These are phyloP conservation scores for Metarhizium rileyi DNA, from an alignment of 2,329 filamentous ascomycete species.

Conservation along the genomic window DNA sequence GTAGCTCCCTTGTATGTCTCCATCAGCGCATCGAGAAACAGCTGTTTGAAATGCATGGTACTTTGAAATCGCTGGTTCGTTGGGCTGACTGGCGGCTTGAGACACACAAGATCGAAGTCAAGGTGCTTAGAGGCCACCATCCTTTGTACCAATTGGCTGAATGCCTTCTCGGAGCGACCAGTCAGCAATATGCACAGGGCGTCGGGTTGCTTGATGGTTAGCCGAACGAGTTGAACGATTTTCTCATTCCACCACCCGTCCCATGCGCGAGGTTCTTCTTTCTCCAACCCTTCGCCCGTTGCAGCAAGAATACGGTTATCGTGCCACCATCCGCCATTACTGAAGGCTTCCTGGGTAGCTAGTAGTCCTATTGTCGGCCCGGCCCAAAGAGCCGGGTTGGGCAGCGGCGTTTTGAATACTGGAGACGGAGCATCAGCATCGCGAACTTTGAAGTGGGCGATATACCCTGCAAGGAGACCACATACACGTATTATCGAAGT, in stretches of 20 bases:
- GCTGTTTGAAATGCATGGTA: constrained; percentile 90
- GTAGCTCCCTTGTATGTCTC: constrained; percentile 75
- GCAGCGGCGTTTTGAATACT: constrained; percentile 88
- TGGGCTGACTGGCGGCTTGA: constrained; percentile 80
- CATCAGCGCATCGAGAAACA: constrained; percentile 69
- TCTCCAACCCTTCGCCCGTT: constrained; percentile 72
- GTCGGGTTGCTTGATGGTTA: constrained; percentile 77
- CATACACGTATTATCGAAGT: constrained; percentile 93
- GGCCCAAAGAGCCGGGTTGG: constrained; percentile 83
- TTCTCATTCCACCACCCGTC: constrained; percentile 95
- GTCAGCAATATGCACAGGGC: constrained; percentile 80
- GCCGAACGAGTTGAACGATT: constrained; percentile 67
- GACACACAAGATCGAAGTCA: constrained; percentile 76
- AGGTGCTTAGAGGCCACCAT: constrained; percentile 71
- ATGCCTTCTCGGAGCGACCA: constrained; percentile 69
- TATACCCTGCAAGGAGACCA: background rate
- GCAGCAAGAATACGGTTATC: constrained; percentile 76
- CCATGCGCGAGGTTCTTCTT: constrained; percentile 79
- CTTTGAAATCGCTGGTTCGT: constrained; percentile 66
- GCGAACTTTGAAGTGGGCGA: background rate
- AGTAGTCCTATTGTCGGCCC: constrained; percentile 67
- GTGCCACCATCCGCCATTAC: constrained; percentile 95
- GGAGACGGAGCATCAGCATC: constrained; percentile 1
- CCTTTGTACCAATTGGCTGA: constrained; percentile 68
- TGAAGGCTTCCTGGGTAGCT: constrained; percentile 64